Conservation (phyloP, 768 basidiomycete species). For the Lentinula boryana region DNA sequence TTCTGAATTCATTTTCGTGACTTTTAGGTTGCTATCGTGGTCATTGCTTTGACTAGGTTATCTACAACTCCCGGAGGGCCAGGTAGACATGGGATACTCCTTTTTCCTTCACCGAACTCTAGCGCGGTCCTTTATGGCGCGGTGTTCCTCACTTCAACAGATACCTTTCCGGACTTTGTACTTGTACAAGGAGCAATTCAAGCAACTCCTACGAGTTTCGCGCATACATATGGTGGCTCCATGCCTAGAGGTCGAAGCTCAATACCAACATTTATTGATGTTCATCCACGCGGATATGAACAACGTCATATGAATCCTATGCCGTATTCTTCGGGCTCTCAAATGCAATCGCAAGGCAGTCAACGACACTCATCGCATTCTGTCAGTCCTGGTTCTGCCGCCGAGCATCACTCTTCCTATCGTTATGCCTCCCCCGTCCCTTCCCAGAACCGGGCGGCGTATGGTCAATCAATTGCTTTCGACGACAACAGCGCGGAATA, state of each 20-base stretch:
- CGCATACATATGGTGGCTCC: neutral
- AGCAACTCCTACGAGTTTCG: neutral
- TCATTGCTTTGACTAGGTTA: constrained; percentile 15
- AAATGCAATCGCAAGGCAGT: neutral
- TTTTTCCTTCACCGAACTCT: constrained; percentile 47
- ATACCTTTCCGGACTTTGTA: constrained; percentile 37
- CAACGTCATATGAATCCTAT: neutral
- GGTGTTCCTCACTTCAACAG: constrained; percentile 35
- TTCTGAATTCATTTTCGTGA: neutral
- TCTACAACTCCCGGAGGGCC: neutral
- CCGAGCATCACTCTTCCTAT: neutral
- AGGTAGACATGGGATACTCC: constrained; percentile 40
- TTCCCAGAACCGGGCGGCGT: neutral
- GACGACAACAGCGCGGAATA: neutral
- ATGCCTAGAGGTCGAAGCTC: neutral
- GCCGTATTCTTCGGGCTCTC: neutral
- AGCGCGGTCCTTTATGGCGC: constrained; percentile 47
- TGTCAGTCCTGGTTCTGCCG: neutral
- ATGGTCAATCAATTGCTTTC: neutral
- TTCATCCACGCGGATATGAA: neutral
- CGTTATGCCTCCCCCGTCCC: constrained; percentile 1
- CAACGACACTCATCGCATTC: constrained; percentile 2
- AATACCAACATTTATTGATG: neutral
- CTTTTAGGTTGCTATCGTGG: constrained; percentile 45
- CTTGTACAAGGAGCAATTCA: neutral